Evolutionary conservation across 2,329 filamentous ascomycete species (phyloP).

Genomic region (Parastagonospora avenae): DNA sequence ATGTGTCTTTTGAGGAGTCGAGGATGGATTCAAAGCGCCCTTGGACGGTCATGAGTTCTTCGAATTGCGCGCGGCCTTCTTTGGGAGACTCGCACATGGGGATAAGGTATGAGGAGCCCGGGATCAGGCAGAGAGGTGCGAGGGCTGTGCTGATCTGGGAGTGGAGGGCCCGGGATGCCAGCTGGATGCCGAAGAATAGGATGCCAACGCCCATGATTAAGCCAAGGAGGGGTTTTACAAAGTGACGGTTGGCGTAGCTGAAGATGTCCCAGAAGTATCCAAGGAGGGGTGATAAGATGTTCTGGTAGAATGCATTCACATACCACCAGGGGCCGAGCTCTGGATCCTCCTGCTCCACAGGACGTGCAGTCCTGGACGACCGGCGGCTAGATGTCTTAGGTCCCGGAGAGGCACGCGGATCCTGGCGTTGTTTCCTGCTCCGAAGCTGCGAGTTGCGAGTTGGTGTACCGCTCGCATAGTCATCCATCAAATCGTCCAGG

Average conservation of each 20-base stretch:
- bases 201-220: constrained; percentile 60
- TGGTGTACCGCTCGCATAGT: constrained; percentile 25
- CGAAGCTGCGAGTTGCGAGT: constrained; percentile 27
- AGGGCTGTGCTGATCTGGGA: constrained; percentile 69
- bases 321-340: constrained; percentile 27
- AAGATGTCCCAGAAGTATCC: constrained; percentile 63
- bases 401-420: constrained; percentile 6
- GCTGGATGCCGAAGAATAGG: constrained; percentile 63
- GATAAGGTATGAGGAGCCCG: constrained; percentile 66
- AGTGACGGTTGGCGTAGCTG: constrained; percentile 61
- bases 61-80: constrained; percentile 62
- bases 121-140: constrained; percentile 72
- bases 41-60: constrained; percentile 75
- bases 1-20: constrained; percentile 67
- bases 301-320: constrained; percentile 35
- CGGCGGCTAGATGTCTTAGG: constrained; percentile 7
- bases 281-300: constrained; percentile 42
- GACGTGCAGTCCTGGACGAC: not conserved
- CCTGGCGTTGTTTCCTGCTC: constrained; percentile 14
- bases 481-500: constrained; percentile 7
- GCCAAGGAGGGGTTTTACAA: constrained; percentile 66
- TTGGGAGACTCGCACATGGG: constrained; percentile 60
- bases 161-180: constrained; percentile 60
- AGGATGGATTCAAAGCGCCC: constrained; percentile 77
- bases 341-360: constrained; percentile 12